phyloP scores from a whole-genome alignment of 495 filamentous ascomycete species.

The Aspergillus haitiensis region DNA sequence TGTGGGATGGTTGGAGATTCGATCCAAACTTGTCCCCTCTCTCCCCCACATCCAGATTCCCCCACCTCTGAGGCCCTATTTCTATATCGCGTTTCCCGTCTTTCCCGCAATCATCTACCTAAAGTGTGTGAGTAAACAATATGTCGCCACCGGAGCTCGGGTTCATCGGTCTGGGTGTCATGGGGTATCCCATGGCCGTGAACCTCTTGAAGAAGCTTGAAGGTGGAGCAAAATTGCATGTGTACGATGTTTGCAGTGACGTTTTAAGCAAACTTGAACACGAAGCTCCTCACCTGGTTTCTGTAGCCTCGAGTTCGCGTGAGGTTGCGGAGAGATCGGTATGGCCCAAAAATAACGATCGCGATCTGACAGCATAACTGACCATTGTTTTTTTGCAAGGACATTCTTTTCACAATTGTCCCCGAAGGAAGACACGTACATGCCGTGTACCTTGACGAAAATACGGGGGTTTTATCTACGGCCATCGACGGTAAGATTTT shows the following conservation, averaged over 20 bases:
- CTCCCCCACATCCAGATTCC: too few relatives aligned
- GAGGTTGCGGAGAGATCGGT: slow-evolving; percentile 47
- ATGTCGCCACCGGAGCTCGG: slow-evolving; percentile 26
- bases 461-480: slow-evolving; percentile 34
- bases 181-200: slow-evolving; percentile 47
- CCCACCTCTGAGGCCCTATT: too few relatives aligned
- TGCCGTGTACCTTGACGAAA: slow-evolving; percentile 47
- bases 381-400: slow-evolving; percentile 34
- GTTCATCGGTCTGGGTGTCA: slow-evolving; percentile 51
- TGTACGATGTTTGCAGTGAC: slow-evolving; percentile 41
- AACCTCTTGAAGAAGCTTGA: slow-evolving; percentile 43
- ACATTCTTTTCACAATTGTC: slow-evolving; percentile 64
- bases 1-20: too few relatives aligned
- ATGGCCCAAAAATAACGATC: slow-evolving; percentile 13
- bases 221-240: slow-evolving; percentile 28
- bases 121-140: too few relatives aligned
- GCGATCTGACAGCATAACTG: not conserved
- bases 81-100: too few relatives aligned
- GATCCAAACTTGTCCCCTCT: too few relatives aligned
- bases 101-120: too few relatives aligned
- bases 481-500: slow-evolving; percentile 35
- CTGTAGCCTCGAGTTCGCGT: slow-evolving; percentile 30
- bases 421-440: slow-evolving; percentile 67
- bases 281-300: slow-evolving; percentile 15
- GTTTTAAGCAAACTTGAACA: slow-evolving; percentile 34